Percentiles rank a stretch among this genome's conserved stretches.
These are phyloP conservation scores for Chondrostereum purpureum DNA, from an alignment of 1,284 basidiomycete species.

Conservation along the genomic window DNA sequence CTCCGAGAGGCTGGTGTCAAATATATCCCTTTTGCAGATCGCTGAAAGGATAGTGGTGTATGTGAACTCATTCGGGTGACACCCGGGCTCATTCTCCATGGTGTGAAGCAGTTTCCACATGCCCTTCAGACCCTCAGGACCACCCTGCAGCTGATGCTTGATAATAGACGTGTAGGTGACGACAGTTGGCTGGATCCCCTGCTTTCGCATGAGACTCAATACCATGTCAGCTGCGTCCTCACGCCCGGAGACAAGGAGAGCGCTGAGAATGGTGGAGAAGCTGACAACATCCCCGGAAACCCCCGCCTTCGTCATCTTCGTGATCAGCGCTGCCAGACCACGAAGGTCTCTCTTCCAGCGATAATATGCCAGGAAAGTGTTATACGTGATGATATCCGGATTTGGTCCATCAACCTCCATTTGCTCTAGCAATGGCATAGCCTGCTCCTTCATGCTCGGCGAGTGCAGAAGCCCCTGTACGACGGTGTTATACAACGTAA, in stretches of 20 bases:
- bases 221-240: slow-evolving; percentile 59
- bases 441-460: slow-evolving; percentile 22
- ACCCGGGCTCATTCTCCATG: slow-evolving; percentile 60
- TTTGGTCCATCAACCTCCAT: slow-evolving; percentile 48
- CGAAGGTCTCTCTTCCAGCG: slow-evolving; percentile 55
- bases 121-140: slow-evolving; percentile 45
- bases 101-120: slow-evolving; percentile 60
- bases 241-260: slow-evolving; percentile 61
- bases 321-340: slow-evolving; percentile 47
- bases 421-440: slow-evolving; percentile 36
- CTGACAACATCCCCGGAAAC: slow-evolving; percentile 71
- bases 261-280: slow-evolving; percentile 74
- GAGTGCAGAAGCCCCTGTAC: slow-evolving; percentile 53
- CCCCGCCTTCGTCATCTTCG: slow-evolving; percentile 43
- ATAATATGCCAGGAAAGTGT: slow-evolving; percentile 68
- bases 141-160: slow-evolving; percentile 56
- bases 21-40: slow-evolving; percentile 47
- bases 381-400: slow-evolving; percentile 71
- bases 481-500: slow-evolving; percentile 55
- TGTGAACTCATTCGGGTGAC: slow-evolving; percentile 64
- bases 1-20: slow-evolving; percentile 33
- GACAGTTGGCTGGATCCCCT: slow-evolving; percentile 68
- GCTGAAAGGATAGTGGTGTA: slow-evolving; percentile 65
- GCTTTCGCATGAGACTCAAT: slow-evolving; percentile 63
- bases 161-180: slow-evolving; percentile 73